Evolutionary conservation across 371 early-diverging fungal species (phyloP).

Genomic region (Mucor saturninus): DNA sequence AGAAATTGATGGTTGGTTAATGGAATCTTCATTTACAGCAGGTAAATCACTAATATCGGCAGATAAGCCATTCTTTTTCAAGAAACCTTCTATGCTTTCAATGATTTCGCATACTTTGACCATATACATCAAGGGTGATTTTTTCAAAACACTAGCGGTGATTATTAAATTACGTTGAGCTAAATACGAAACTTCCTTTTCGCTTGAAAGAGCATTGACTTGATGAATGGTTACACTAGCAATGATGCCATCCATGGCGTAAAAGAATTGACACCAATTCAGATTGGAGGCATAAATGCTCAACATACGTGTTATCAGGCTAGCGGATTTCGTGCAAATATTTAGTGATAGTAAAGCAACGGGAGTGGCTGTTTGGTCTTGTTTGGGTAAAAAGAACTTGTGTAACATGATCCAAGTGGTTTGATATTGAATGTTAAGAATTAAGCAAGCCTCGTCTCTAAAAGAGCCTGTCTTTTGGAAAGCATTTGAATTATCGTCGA

Average conservation of each 20-base stretch:
- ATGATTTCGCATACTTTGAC: constrained; percentile 56
- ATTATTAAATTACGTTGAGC: constrained; percentile 51
- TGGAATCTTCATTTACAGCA: constrained; percentile 34
- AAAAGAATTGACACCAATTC: constrained; percentile 56
- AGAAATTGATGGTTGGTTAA: constrained; percentile 52
- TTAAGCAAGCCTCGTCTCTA: constrained; percentile 42
- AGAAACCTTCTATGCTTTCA: constrained; percentile 49
- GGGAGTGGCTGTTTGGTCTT: constrained; percentile 38
- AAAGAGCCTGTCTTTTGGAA: constrained; percentile 46
- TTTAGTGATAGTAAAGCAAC: constrained; percentile 40
- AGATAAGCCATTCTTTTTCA: constrained; percentile 26
- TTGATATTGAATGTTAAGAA: constrained; percentile 48
- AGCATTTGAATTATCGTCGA: constrained; percentile 24
- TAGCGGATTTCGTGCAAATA: constrained; percentile 42
- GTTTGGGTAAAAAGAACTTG: constrained; percentile 53
- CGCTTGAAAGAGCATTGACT: constrained; percentile 48
- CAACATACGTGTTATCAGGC: constrained; percentile 53
- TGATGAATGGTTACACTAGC: constrained; percentile 56
- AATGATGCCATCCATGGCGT: constrained; percentile 51
- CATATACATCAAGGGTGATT: constrained; percentile 57
- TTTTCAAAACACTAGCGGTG: constrained; percentile 42
- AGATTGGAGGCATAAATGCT: constrained; percentile 41
- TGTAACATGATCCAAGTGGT: constrained; percentile 60
- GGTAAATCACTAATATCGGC: constrained; percentile 42
- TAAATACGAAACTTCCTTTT: constrained; percentile 39